Evolutionary conservation across 1,284 basidiomycete species (phyloP).

Genomic region (Cryptococcus neoformans): DNA sequence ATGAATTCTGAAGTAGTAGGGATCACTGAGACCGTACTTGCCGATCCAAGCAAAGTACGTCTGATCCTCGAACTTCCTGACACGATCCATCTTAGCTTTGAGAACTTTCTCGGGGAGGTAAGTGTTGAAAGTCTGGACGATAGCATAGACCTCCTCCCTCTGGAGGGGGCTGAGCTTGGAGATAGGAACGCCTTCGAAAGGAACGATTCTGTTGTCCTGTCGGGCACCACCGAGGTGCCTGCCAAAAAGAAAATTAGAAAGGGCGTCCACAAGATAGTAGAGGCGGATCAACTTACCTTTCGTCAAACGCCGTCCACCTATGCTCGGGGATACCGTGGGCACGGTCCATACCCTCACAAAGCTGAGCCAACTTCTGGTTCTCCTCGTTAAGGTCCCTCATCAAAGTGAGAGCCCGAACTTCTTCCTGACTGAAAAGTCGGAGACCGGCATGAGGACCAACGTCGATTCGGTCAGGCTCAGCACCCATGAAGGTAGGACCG

Average conservation of each 20-base stretch:
- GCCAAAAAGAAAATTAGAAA: too few species aligned
- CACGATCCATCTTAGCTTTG: conserved; percentile 22
- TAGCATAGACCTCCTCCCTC: conserved; percentile 26
- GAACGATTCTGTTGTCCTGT: conserved; percentile 38
- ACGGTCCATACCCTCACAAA: conserved; percentile 28
- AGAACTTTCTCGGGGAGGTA: conserved; percentile 36
- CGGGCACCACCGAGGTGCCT: too few species aligned
- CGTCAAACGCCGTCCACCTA: conserved; percentile 47
- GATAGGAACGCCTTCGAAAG: conserved; percentile 38
- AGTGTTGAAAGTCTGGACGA: conserved; percentile 42
- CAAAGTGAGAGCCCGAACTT: conserved; percentile 35
- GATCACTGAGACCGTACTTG: conserved; percentile 36
- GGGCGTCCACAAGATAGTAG: too few species aligned
- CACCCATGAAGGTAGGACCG: conserved; percentile 45
- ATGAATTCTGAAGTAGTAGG: conserved; percentile 47
- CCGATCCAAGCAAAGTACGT: conserved; percentile 47
- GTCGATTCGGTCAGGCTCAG: conserved; percentile 46
- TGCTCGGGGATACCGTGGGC: conserved; percentile 31
- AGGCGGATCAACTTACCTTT: conserved; percentile 13
- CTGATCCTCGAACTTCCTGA: conserved; percentile 23
- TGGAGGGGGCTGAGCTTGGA: conserved; percentile 26
- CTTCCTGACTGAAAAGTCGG: conserved; percentile 40
- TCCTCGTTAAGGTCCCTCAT: conserved; percentile 34
- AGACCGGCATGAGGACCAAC: conserved; percentile 35
- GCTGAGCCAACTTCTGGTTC: conserved; percentile 35